A percentile compares a stretch with the other conserved stretches of the same genome.
Conservation (phyloP, 306 rosid genomes). For the Rosa rugosa region DNA sequence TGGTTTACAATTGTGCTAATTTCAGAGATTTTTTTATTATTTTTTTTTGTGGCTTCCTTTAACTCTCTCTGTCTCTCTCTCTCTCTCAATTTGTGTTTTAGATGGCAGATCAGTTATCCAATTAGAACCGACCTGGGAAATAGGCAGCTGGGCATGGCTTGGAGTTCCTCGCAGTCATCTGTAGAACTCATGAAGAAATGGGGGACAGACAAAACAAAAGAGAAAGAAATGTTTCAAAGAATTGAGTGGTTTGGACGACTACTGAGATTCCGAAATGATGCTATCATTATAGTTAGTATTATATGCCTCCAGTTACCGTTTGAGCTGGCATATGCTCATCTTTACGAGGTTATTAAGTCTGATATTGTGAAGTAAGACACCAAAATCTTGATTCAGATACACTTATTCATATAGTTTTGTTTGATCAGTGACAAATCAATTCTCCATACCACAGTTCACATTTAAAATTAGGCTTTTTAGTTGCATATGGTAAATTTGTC, state of each 20-base stretch:
- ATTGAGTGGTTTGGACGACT: conserved; percentile 86
- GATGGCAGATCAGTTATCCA: conserved; percentile 77
- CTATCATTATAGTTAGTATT: conserved; percentile 70
- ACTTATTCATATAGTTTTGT: background rate
- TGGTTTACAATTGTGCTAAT: background rate
- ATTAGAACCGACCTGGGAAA: conserved; percentile 48
- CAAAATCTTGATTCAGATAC: background rate
- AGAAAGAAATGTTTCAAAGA: conserved; percentile 65
- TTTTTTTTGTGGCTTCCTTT: conserved; percentile 7
- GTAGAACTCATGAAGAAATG: conserved; percentile 49
- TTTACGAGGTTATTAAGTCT: conserved; percentile 62
- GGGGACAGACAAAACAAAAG: conserved; percentile 61
- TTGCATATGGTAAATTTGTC: background rate
- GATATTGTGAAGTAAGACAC: conserved; percentile 71
- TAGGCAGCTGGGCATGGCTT: conserved; percentile 52
- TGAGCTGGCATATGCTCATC: conserved; percentile 97
- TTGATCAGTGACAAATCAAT: conserved; percentile 7
- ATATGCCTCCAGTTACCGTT: conserved; percentile 96
- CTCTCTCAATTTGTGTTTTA: conserved; percentile 27
- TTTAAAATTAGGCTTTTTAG: background rate
- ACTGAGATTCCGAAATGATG: conserved; percentile 86
- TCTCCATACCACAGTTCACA: background rate
- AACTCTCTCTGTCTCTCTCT: background rate
- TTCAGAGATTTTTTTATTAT: background rate
- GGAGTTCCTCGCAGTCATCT: conserved; percentile 45